A percentile compares a stretch with the other conserved stretches of the same genome.
Conservation (phyloP, 1,284 basidiomycete genomes). For the Moesziomyces antarcticus region DNA sequence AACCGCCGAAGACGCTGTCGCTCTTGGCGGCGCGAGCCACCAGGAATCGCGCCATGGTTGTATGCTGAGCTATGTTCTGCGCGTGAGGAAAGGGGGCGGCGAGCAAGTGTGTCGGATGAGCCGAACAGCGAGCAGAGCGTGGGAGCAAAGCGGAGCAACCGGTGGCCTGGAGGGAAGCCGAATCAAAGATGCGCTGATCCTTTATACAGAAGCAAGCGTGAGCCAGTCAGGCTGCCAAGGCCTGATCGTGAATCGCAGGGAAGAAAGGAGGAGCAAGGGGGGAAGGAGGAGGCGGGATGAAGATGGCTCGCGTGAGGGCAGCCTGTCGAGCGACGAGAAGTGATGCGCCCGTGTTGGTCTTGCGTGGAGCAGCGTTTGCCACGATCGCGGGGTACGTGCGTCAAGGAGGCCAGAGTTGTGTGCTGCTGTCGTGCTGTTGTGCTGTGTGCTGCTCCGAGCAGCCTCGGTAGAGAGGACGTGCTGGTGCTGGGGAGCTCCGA, state of each 20-base stretch:
- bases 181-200: neutral
- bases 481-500: conserved; percentile 8
- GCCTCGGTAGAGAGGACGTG: neutral
- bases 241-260: no score
- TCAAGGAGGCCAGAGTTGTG: no score
- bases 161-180: neutral
- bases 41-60: conserved; percentile 27
- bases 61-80: neutral
- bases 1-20: conserved; percentile 73
- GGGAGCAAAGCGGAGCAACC: neutral
- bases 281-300: no score
- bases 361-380: no score
- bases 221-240: no score
- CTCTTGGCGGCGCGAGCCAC: conserved; percentile 40
- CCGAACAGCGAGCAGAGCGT: neutral
- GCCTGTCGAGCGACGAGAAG: no score
- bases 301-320: no score
- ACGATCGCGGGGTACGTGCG: no score
- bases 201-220: neutral
- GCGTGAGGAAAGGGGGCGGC: neutral
- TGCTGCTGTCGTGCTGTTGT: no score
- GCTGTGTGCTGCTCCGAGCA: neutral
- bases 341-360: no score
- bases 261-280: no score
- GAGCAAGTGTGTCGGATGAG: neutral